Percentiles rank a stretch among this genome's conserved stretches.
Evolutionary conservation across 371 early-diverging fungal species (phyloP).

Genomic region (Zychaea mexicana): DNA sequence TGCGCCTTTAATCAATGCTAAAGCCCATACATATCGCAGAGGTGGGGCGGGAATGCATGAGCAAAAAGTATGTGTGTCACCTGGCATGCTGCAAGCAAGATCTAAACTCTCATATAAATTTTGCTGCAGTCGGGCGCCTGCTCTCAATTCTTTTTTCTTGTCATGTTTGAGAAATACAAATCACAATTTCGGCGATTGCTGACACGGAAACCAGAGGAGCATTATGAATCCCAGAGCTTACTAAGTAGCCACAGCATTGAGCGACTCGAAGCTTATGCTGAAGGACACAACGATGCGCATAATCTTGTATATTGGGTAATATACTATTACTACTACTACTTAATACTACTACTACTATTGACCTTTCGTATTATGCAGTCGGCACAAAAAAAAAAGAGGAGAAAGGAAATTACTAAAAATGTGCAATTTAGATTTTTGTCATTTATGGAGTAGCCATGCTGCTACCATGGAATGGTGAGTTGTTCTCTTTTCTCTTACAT

Average conservation of each 20-base stretch:
- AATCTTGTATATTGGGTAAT: slow-evolving; percentile 34
- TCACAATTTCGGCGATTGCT: not conserved
- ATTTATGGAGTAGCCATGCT: slow-evolving; percentile 76
- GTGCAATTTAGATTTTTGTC: slow-evolving; percentile 57
- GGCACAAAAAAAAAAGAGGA: too few species aligned
- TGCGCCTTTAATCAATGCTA: too few species aligned
- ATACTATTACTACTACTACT: too few species aligned
- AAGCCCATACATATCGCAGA: too few species aligned
- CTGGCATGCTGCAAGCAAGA: too few species aligned
- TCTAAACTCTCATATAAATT: too few species aligned
- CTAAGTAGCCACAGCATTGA: slow-evolving; percentile 11
- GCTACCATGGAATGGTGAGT: slow-evolving; percentile 82
- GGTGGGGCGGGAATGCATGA: too few species aligned
- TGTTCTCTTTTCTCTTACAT: too few species aligned
- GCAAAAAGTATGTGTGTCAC: too few species aligned
- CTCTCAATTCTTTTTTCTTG: not conserved
- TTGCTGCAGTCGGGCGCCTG: not conserved
- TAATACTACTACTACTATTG: too few species aligned
- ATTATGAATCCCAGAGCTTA: slow-evolving; percentile 11
- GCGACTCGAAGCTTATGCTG: slow-evolving; percentile 14
- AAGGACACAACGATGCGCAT: slow-evolving; percentile 18
- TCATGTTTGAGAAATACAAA: slow-evolving; percentile 14
- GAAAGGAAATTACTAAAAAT: slow-evolving; percentile 22
- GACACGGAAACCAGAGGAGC: slow-evolving; percentile 4
- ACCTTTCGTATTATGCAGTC: too few species aligned